phyloP scores from a whole-genome alignment of 1,284 basidiomycete species.

The Moesziomyces globuligerus region DNA sequence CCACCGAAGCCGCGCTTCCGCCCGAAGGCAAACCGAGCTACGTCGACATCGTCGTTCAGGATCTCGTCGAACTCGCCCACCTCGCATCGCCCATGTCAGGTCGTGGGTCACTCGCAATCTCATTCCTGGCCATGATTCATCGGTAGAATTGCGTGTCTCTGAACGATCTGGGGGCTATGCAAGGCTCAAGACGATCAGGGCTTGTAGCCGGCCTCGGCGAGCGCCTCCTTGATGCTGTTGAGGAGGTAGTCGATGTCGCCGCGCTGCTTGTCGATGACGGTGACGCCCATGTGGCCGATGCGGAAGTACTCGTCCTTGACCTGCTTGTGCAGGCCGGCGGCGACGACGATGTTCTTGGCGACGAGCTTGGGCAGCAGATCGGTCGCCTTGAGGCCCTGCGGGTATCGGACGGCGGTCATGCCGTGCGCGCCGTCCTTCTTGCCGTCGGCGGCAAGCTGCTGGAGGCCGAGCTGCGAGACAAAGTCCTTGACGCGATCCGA shows the following conservation, averaged over 20 bases:
- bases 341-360: constrained; percentile 80
- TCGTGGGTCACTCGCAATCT: not conserved
- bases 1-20: constrained; percentile 27
- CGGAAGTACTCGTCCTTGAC: constrained; percentile 77
- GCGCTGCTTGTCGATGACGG: constrained; percentile 72
- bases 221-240: constrained; percentile 73
- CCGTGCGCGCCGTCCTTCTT: constrained; percentile 65
- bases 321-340: constrained; percentile 86
- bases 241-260: constrained; percentile 81
- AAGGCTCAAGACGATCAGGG: constrained; percentile 6
- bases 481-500: constrained; percentile 80
- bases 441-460: constrained; percentile 63
- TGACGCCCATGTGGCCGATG: constrained; percentile 85
- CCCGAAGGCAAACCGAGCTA: constrained; percentile 25
- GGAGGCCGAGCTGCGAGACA: constrained; percentile 75
- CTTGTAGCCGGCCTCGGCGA: constrained; percentile 70
- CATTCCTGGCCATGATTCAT: not conserved
- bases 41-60: constrained; percentile 28
- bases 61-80: constrained; percentile 21
- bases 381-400: constrained; percentile 59
- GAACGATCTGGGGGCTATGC: not conserved
- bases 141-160: not conserved
- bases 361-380: constrained; percentile 70
- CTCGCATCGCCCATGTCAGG: constrained; percentile 3
- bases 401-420: constrained; percentile 66